Conservation (phyloP, 345 rosid species). For the Acer saccharum region DNA sequence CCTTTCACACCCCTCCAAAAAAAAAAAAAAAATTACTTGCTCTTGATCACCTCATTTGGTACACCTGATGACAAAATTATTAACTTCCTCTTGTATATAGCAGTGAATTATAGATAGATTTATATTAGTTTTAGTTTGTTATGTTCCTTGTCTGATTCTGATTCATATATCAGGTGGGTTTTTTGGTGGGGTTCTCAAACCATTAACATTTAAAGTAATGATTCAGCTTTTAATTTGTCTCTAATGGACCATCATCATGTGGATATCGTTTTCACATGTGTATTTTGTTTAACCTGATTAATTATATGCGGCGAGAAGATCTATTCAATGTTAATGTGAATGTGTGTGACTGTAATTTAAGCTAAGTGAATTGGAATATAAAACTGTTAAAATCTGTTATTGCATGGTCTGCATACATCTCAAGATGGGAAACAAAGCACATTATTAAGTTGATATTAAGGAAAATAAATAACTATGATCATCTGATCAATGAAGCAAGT, state of each 20-base stretch:
- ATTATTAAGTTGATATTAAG: slow-evolving; percentile 10
- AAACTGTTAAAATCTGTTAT: slow-evolving; percentile 32
- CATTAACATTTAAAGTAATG: slow-evolving; percentile 32
- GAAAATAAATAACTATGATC: slow-evolving; percentile 18
- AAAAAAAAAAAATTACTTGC: background rate
- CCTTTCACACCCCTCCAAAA: slow-evolving; percentile 23
- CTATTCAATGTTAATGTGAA: slow-evolving; percentile 1
- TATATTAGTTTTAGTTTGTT: background rate
- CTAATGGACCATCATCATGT: slow-evolving; percentile 35
- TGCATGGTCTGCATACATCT: slow-evolving; percentile 30
- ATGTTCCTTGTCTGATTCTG: slow-evolving; percentile 8
- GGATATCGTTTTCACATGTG: slow-evolving; percentile 33
- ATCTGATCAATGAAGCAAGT: slow-evolving; percentile 40
- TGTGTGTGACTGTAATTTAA: background rate
- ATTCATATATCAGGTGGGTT: slow-evolving; percentile 24
- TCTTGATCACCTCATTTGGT: background rate
- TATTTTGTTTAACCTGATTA: slow-evolving; percentile 15
- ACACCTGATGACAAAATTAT: slow-evolving; percentile 20
- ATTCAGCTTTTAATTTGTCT: slow-evolving; percentile 39
- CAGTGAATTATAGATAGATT: background rate
- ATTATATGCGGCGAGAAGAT: slow-evolving; percentile 39
- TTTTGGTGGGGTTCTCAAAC: slow-evolving; percentile 30
- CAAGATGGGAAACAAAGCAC: slow-evolving; percentile 20
- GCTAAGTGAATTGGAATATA: slow-evolving; percentile 11
- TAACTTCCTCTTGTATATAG: background rate